Evolutionary conservation across 768 basidiomycete species (phyloP).

Genomic region (Podaxis sp.): DNA sequence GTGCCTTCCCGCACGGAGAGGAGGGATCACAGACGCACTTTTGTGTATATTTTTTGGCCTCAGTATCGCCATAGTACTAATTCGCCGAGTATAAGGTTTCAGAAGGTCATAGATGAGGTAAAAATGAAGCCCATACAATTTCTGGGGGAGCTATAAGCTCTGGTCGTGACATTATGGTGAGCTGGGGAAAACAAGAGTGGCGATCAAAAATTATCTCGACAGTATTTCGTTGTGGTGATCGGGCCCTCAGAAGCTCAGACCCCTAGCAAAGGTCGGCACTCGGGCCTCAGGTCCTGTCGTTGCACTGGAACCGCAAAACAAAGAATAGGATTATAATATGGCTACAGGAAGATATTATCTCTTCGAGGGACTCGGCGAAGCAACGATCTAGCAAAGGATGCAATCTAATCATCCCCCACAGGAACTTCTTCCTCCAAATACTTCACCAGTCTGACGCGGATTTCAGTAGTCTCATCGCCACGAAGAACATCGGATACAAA

Average conservation of each 20-base stretch:
- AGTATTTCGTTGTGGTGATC: neutral
- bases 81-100: constrained; percentile 9
- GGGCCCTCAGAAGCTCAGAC: neutral
- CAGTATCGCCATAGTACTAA: constrained; percentile 95
- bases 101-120: neutral
- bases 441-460: constrained; percentile 86
- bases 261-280: neutral
- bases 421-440: constrained; percentile 97
- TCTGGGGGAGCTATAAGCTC: constrained; percentile 89
- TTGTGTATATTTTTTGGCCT: constrained; percentile 95
- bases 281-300: neutral
- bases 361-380: neutral
- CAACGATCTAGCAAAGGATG: neutral
- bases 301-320: no score
- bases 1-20: constrained; percentile 9
- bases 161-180: constrained; percentile 70
- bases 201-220: constrained; percentile 24
- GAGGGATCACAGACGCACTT: constrained; percentile 55
- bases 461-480: constrained; percentile 93
- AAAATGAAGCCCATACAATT: constrained; percentile 56
- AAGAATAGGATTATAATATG: no score
- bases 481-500: constrained; percentile 89
- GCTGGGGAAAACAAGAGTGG: constrained; percentile 13
- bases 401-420: constrained; percentile 77
- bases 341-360: neutral